Base-by-base conservation (phyloP, 805 yeast species). In the Candida nemodendra region DNA sequence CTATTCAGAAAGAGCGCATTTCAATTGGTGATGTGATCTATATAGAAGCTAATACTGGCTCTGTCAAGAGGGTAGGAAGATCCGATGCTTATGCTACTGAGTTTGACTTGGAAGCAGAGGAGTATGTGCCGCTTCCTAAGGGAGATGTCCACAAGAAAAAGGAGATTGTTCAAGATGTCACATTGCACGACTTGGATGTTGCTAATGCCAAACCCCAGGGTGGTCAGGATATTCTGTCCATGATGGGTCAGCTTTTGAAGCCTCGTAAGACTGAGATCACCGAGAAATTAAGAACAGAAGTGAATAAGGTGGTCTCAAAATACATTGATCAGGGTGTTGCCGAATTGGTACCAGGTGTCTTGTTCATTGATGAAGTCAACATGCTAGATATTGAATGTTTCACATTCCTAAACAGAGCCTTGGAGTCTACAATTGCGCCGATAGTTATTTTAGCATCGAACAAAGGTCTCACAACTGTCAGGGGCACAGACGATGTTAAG, bases 311-410 rank as follows among this genome's bases (percentile, higher is more conserved):
- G 67, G 96, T 93, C 36, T 95, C 95, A 15, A 97, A 93, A 66
- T 93, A 97, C 95, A 88, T 85, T 56, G 98, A 93, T 67, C 98
- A 93, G 71, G 98, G 99, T 43, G 93, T 93, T 64, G 99, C 99
- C 9, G 95, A 91, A 61, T 88, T 93, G 48, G 88, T 88, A 28
- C 98, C 99, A 11, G 99, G 99, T 54, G 99, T 93, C 13, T 71
- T 93, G 53, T 93, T 93, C 65, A 93, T 93, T 53, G 99, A 93
- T 66, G 99, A 93, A 69, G 98, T 90, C 30, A 95, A 93, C 68
- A 93, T 93, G 99, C 74, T 93, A 54, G 99, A 93, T 61, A 83
- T 93, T 47, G 99, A 93, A 71, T 87, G 95, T 61, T 93, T 93
- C 69, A 87, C 99, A 9, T 93, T 86, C 62, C 71, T 93, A 56